A percentile compares a stretch with the other conserved stretches of the same genome.
phyloP scores from a whole-genome alignment of 179 eudicot genomes.

The Silene coronaria region DNA sequence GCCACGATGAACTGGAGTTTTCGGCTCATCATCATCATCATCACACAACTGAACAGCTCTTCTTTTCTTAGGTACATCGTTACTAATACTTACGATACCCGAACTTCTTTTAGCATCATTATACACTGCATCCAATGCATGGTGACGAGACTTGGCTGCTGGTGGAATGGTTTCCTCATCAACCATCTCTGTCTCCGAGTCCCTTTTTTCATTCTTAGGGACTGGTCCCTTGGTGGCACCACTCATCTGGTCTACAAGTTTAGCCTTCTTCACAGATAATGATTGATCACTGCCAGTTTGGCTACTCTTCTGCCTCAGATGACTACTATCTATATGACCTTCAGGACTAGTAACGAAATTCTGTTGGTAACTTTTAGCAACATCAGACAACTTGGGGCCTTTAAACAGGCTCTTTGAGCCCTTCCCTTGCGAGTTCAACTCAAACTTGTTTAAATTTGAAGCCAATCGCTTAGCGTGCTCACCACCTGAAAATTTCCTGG shows the following conservation, averaged over 20 bases:
- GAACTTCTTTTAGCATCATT: conserved; percentile 28
- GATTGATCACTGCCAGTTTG: conserved; percentile 32
- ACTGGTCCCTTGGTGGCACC: conserved; percentile 32
- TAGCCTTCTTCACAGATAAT: conserved; percentile 37
- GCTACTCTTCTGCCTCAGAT: conserved; percentile 29
- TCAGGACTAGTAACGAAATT: conserved; percentile 23
- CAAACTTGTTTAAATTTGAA: conserved; percentile 28
- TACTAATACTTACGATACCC: conserved; percentile 24
- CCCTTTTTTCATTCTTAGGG: conserved; percentile 32
- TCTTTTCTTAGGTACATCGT: conserved; percentile 42
- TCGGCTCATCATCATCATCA: conserved; percentile 64
- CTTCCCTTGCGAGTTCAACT: conserved; percentile 27
- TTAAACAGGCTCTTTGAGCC: conserved; percentile 28
- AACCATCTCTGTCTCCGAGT: conserved; percentile 21
- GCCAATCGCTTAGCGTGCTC: conserved; percentile 31
- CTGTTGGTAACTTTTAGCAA: conserved; percentile 26
- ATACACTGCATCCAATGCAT: conserved; percentile 35
- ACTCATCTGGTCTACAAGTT: conserved; percentile 31
- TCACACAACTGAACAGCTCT: conserved; percentile 72
- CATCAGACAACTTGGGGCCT: conserved; percentile 30
- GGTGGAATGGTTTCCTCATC: conserved; percentile 46
- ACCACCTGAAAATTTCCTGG: conserved; percentile 28
- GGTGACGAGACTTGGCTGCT: conserved; percentile 44
- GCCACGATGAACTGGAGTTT: conserved; percentile 77
- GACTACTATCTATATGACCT: conserved; percentile 30